Conservation (phyloP, 78 protist species). For the Bodo saltans region DNA sequence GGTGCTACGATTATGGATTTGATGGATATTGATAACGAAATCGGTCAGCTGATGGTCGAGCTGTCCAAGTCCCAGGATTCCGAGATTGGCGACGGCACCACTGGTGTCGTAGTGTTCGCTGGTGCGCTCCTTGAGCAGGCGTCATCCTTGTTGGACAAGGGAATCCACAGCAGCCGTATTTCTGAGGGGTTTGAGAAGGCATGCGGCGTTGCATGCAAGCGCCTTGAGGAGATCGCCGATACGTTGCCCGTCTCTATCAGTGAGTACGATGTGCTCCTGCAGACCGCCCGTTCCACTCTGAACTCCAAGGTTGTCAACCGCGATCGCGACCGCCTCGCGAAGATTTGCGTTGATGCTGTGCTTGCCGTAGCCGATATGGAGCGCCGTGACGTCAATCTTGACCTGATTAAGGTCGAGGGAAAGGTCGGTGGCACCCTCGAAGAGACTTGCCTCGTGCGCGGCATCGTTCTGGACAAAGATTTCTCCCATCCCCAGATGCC, state of each 20-base stretch:
- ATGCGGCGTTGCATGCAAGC: constrained; percentile 62
- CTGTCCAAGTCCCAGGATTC: constrained; percentile 95
- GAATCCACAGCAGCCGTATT: constrained; percentile 94
- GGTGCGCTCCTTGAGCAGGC: constrained; percentile 98
- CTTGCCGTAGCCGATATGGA: constrained; percentile 92
- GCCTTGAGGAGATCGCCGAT: constrained; percentile 45
- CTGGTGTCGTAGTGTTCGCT: constrained; percentile 99
- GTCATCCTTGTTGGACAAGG: constrained; percentile 81
- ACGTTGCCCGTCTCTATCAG: constrained; percentile 36
- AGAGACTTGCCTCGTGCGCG: constrained; percentile 91
- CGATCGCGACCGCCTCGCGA: constrained; percentile 81
- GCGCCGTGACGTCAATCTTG: constrained; percentile 95
- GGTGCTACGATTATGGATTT: constrained; percentile 96
- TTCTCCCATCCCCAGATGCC: constrained; percentile 84
- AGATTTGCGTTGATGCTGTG: constrained; percentile 95
- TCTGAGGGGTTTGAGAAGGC: constrained; percentile 88
- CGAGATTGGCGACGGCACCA: constrained; percentile 99
- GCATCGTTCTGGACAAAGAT: constrained; percentile 96
- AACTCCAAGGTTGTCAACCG: constrained; percentile 91
- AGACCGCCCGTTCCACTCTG: constrained; percentile 92
- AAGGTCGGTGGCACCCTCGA: constrained; percentile 93
- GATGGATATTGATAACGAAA: constrained; percentile 90
- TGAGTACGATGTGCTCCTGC: constrained; percentile 63
- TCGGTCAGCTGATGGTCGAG: constrained; percentile 96
- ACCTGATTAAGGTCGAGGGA: constrained; percentile 94